Evolutionary conservation across 1,284 basidiomycete species (phyloP).

Genomic region (Naganishia liquefaciens): DNA sequence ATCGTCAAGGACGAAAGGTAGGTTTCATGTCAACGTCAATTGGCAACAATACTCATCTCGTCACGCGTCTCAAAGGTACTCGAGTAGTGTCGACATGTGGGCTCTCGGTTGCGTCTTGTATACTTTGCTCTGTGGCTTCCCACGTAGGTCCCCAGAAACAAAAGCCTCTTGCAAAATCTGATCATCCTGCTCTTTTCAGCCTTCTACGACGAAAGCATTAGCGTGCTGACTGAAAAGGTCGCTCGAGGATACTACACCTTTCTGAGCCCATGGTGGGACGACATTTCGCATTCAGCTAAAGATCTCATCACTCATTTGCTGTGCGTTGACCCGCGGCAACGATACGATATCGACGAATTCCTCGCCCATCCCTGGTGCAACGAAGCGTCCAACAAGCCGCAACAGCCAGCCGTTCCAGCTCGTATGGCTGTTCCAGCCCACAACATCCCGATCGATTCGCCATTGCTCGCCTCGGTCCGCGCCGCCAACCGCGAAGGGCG

Average conservation of each 20-base stretch:
- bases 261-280: conserved; percentile 99
- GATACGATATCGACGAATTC: conserved; percentile 98
- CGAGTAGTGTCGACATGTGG: conserved; percentile 99
- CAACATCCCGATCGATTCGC: conserved; percentile 79
- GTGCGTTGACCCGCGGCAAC: conserved; percentile 90
- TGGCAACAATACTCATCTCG: not conserved
- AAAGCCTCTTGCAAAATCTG: not conserved
- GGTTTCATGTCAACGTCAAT: not conserved
- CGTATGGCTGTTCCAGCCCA: conserved; percentile 63
- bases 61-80: conserved; percentile 59
- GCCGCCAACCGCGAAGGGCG: conserved; percentile 73
- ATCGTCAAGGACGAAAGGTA: conserved; percentile 91
- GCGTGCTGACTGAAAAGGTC: conserved; percentile 96
- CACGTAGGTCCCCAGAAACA: conserved; percentile 56
- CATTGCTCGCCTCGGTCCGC: conserved; percentile 76
- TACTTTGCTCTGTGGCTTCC: conserved; percentile 97
- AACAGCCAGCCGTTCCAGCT: conserved; percentile 61
- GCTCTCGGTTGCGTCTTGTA: conserved; percentile 97
- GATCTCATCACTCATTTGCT: conserved; percentile 93
- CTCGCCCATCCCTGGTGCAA: conserved; percentile 95
- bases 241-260: conserved; percentile 98
- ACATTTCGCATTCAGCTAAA: conserved; percentile 85
- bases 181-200: conserved; percentile 50
- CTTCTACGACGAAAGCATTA: conserved; percentile 99
- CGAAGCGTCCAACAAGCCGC: conserved; percentile 38